Conservation (phyloP, 2,329 filamentous ascomycete genomes). For the Talaromyces sp. region DNA sequence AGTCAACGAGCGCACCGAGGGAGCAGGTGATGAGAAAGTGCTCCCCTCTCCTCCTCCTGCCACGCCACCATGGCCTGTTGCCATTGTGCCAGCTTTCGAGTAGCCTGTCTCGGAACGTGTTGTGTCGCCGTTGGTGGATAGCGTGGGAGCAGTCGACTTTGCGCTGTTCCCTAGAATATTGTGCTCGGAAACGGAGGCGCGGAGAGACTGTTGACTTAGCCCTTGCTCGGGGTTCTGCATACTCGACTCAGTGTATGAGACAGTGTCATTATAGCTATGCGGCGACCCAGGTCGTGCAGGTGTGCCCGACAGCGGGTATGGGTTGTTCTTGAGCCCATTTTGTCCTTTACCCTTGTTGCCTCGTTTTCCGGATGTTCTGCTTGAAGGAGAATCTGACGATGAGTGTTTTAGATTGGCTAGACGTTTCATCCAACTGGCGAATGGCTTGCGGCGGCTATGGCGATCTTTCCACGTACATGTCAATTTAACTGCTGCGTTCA, state of each 20-base stretch:
- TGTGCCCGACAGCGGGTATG: slow-evolving; percentile 76
- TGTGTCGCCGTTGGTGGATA: slow-evolving; percentile 78
- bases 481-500: slow-evolving; percentile 3
- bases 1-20: slow-evolving; percentile 61
- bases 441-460: slow-evolving; percentile 73
- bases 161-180: slow-evolving; percentile 59
- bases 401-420: slow-evolving; percentile 79
- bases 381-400: slow-evolving; percentile 50
- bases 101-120: slow-evolving; percentile 69
- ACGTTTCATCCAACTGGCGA: slow-evolving; percentile 91
- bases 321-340: slow-evolving; percentile 67
- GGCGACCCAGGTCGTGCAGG: slow-evolving; percentile 43
- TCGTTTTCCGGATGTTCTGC: slow-evolving; percentile 35
- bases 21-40: slow-evolving; percentile 62
- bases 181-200: slow-evolving; percentile 57
- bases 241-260: slow-evolving; percentile 48
- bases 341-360: slow-evolving; percentile 34
- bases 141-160: slow-evolving; percentile 71
- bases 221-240: slow-evolving; percentile 48
- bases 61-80: slow-evolving; percentile 61
- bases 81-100: slow-evolving; percentile 75
- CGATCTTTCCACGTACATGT: slow-evolving; percentile 52
- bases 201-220: slow-evolving; percentile 57
- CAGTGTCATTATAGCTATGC: slow-evolving; percentile 37
- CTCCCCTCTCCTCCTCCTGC: slow-evolving; percentile 64